These are phyloP conservation scores for Saussurea involucrata DNA, from an alignment of 129 eudicot species.

Conservation along the genomic window DNA sequence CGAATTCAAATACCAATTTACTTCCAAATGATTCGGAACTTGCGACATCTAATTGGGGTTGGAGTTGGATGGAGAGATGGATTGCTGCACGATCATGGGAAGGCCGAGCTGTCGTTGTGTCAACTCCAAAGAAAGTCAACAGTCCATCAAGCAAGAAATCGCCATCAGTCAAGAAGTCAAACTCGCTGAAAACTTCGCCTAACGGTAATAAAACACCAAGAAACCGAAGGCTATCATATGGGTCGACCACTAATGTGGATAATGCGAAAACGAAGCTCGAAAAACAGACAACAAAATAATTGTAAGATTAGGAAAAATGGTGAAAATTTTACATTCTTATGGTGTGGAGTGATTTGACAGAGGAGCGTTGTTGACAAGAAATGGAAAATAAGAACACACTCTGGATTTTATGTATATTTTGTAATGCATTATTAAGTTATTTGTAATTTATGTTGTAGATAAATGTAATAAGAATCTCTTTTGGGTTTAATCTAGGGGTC, in stretches of 20 bases:
- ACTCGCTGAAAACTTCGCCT: conserved; percentile 45
- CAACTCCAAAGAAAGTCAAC: conserved; percentile 58
- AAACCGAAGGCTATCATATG: conserved; percentile 59
- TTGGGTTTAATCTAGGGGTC: background rate
- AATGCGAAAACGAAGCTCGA: conserved; percentile 28
- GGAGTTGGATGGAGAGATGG: conserved; percentile 99
- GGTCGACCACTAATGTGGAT: conserved; percentile 36
- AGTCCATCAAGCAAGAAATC: conserved; percentile 42
- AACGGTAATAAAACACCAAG: conserved; percentile 47
- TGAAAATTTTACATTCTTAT: conserved; percentile 10
- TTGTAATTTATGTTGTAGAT: conserved; percentile 31
- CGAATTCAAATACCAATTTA: conserved; percentile 47
- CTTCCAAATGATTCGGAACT: conserved; percentile 41
- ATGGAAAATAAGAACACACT: conserved; percentile 6
- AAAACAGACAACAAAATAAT: conserved; percentile 24
- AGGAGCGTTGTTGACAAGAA: conserved; percentile 17
- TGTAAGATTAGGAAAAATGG: background rate
- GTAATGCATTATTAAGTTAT: conserved; percentile 9
- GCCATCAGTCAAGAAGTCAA: conserved; percentile 40
- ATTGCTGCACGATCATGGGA: conserved; percentile 97
- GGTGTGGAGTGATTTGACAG: conserved; percentile 39
- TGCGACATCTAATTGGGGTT: conserved; percentile 86
- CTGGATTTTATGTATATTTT: conserved; percentile 18
- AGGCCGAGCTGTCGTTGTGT: conserved; percentile 45
- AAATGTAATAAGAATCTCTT: background rate